phyloP scores from a whole-genome alignment of 805 yeast species.

The Candida chauliodis region DNA sequence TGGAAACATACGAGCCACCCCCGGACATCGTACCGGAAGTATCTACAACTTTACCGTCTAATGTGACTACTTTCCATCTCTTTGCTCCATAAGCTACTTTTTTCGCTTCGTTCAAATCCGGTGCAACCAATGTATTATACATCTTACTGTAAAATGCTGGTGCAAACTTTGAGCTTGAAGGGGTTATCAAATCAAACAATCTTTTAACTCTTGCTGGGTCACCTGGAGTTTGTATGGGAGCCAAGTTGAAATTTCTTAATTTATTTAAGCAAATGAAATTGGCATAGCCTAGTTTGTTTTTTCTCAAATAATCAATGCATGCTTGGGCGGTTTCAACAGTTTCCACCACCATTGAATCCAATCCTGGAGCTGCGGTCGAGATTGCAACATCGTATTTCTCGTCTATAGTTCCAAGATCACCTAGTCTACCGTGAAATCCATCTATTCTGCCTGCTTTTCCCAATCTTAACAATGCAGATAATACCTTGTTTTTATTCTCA shows the following conservation, averaged over 20 bases:
- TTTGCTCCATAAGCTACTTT: conserved; percentile 78
- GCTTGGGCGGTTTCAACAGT: conserved; percentile 56
- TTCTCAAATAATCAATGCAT: conserved; percentile 75
- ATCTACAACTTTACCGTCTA: conserved; percentile 89
- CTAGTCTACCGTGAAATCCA: conserved; percentile 88
- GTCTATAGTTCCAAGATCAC: conserved; percentile 89
- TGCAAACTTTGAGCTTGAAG: conserved; percentile 62
- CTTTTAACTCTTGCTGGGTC: conserved; percentile 64
- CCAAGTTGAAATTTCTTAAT: conserved; percentile 58
- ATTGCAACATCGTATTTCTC: conserved; percentile 87
- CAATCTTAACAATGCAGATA: conserved; percentile 62
- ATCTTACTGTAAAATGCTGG: conserved; percentile 89
- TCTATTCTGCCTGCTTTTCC: conserved; percentile 76
- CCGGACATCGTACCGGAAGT: conserved; percentile 95
- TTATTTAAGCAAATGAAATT: conserved; percentile 78
- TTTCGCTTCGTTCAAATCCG: conserved; percentile 74
- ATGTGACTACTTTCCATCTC: conserved; percentile 85
- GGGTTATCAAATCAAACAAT: conserved; percentile 75
- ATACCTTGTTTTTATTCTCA: conserved; percentile 71
- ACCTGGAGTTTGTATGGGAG: conserved; percentile 64
- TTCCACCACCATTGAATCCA: conserved; percentile 93
- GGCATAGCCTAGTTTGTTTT: conserved; percentile 83
- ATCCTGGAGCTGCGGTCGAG: conserved; percentile 88
- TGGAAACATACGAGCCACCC: conserved; percentile 72
- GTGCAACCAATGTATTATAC: conserved; percentile 84